Evolutionary conservation across 2,329 filamentous ascomycete genomes (phyloP).

Genomic region (Trichophyton benhamiae): DNA sequence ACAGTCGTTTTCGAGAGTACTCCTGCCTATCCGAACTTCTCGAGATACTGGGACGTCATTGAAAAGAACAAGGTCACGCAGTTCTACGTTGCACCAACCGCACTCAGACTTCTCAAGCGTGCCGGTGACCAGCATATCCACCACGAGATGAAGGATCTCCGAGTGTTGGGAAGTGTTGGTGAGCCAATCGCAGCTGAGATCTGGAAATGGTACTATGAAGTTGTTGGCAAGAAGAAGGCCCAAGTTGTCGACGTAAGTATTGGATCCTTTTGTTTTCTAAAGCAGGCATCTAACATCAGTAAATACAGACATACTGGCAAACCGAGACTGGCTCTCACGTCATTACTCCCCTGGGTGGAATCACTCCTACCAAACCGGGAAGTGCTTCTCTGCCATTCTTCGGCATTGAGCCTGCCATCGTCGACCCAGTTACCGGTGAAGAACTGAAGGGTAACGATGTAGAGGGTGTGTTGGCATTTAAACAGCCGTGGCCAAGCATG

Average conservation of each 20-base stretch:
- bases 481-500: conserved; percentile 98
- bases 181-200: conserved; percentile 96
- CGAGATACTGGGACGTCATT: conserved; percentile 97
- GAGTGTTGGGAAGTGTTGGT: conserved; percentile 86
- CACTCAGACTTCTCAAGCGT: conserved; percentile 83
- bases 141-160: conserved; percentile 74
- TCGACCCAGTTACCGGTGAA: conserved; percentile 88
- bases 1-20: conserved; percentile 98
- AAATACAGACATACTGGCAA: conserved; percentile 88
- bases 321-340: conserved; percentile 96
- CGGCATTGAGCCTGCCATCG: conserved; percentile 92
- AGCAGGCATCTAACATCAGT: background rate
- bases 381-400: conserved; percentile 96
- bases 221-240: conserved; percentile 82
- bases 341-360: conserved; percentile 81
- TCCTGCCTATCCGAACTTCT: conserved; percentile 94
- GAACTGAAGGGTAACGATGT: conserved; percentile 94
- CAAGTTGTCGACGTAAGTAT: conserved; percentile 80
- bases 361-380: conserved; percentile 93
- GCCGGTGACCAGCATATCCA: conserved; percentile 88
- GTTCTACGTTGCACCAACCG: conserved; percentile 96
- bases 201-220: conserved; percentile 99
- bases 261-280: background rate
- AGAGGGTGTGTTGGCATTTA: conserved; percentile 92
- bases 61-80: conserved; percentile 90